phyloP scores from a whole-genome alignment of 164 flowering plant species.

The Aristolochia contorta region DNA sequence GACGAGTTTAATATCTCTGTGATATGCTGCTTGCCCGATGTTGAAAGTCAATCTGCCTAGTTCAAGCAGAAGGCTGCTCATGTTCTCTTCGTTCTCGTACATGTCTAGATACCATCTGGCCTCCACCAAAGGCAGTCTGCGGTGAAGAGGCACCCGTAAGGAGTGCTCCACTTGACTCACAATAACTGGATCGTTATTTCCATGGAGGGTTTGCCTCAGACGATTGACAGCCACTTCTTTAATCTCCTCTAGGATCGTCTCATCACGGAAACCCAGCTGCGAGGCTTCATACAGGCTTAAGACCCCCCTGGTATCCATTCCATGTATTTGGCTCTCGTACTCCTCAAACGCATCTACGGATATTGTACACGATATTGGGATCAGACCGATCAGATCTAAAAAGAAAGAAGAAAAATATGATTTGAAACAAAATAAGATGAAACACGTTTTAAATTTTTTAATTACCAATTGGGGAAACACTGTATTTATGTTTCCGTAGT shows the following conservation, averaged over 20 bases:
- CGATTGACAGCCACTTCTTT: slow-evolving; percentile 6
- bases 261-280: slow-evolving; percentile 9
- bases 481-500: slow-evolving; percentile 15
- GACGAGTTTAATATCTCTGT: slow-evolving; percentile 8
- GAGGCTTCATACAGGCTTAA: slow-evolving; percentile 25
- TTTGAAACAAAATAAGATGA: too few species aligned
- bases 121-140: slow-evolving; percentile 16
- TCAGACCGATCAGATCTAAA: neutral
- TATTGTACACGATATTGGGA: neutral
- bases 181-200: neutral
- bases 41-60: slow-evolving; percentile 15
- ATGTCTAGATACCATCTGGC: slow-evolving; percentile 23
- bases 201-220: slow-evolving; percentile 3
- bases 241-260: slow-evolving; percentile 15
- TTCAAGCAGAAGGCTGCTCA: slow-evolving; percentile 13
- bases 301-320: slow-evolving; percentile 12
- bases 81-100: slow-evolving; percentile 6
- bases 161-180: slow-evolving; percentile 15
- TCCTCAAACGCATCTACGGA: slow-evolving; percentile 11
- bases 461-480: slow-evolving; percentile 4
- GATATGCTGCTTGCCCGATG: slow-evolving; percentile 11
- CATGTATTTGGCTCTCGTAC: slow-evolving; percentile 4
- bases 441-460: too few species aligned
- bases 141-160: slow-evolving; percentile 19
- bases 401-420: too few species aligned